Percentiles rank a stretch among this genome's conserved stretches.
phyloP scores from a whole-genome alignment of 139 green algal species.

The Protoeuglena noctilucae region DNA sequence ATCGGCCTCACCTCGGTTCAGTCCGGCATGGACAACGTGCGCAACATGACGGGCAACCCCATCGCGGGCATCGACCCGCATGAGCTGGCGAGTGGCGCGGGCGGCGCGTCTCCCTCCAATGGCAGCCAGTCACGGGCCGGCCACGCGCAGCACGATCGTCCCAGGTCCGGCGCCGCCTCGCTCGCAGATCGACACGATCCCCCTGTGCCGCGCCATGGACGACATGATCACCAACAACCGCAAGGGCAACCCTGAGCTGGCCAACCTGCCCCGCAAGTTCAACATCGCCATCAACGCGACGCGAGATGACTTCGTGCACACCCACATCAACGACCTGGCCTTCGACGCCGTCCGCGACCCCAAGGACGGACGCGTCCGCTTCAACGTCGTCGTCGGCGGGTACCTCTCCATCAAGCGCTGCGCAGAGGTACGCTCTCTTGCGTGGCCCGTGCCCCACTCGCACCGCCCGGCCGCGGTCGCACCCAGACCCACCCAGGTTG shows the following conservation, averaged over 20 bases:
- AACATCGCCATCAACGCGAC: conserved; percentile 79
- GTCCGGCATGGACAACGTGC: conserved; percentile 92
- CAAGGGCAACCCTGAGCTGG: conserved; percentile 61
- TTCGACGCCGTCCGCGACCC: conserved; percentile 64
- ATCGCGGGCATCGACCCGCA: conserved; percentile 77
- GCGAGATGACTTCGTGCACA: conserved; percentile 88
- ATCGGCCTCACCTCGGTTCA: conserved; percentile 60
- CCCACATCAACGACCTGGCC: conserved; percentile 97
- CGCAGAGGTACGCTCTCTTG: too few species aligned
- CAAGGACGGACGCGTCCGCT: conserved; percentile 39
- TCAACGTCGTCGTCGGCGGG: conserved; percentile 63
- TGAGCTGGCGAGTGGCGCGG: too few species aligned
- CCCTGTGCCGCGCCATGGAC: conserved; percentile 26
- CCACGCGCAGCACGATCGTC: too few species aligned
- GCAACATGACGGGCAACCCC: conserved; percentile 76
- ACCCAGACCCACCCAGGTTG: too few species aligned
- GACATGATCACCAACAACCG: conserved; percentile 42
- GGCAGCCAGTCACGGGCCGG: too few species aligned
- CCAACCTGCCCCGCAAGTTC: conserved; percentile 92
- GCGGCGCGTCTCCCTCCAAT: too few species aligned
- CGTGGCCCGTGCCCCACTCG: too few species aligned
- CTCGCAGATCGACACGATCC: conserved; percentile 74
- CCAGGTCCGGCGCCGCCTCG: too few species aligned
- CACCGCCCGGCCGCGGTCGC: too few species aligned
- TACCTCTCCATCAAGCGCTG: conserved; percentile 90